Evolutionary conservation across 2,329 filamentous ascomycete species (phyloP), one percentile per base, ranked within the genome.

Genomic region (Dissoconium aciculare): DNA sequence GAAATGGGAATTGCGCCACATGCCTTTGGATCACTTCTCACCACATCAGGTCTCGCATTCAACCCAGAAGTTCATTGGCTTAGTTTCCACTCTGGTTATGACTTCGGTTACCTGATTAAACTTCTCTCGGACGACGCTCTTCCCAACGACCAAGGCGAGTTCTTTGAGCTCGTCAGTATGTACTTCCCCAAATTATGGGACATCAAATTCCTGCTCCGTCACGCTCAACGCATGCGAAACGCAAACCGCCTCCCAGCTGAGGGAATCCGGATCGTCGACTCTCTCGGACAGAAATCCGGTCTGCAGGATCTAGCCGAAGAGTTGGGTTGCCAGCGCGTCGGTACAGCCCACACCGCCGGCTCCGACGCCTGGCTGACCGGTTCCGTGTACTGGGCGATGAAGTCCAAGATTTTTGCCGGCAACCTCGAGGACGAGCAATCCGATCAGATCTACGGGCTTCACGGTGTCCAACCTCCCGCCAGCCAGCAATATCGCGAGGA

Each of bases 21-120:
- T 39, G 77, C 84, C 32, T 98, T 98, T 50, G 89, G 85, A 3
- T 73, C 85, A 2, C 66, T 93, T 15, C 67, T 98, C 38, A 92
- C 92, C 34, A 85, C 81, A 28, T 95, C 89, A 2, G 89, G 89
- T 5, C 68, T 98, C 27, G 83, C 91, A 9, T 78, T 89, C 47
- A 74, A 81, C 41, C 76, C 89, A 23, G 75, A 91, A 35, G 80
- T 94, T 33, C 78, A 83, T 53, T 98, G 89, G 89, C 81, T 98
- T 41, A 92, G 83, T 3, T 95, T 95, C 59, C 89, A 98, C 55
- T 89, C 83, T 15, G 89, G 87, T 37, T 98, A 98, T 58, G 89
- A 98, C 60, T 95, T 98, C 57, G 89, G 85, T 28, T 95, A 95
- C 51, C 66, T 98, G 27, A 85, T 91, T 50, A 98, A 98, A 60